Conservation (phyloP, 2,329 filamentous ascomycete genomes). For the Lecanicillium sp. region DNA sequence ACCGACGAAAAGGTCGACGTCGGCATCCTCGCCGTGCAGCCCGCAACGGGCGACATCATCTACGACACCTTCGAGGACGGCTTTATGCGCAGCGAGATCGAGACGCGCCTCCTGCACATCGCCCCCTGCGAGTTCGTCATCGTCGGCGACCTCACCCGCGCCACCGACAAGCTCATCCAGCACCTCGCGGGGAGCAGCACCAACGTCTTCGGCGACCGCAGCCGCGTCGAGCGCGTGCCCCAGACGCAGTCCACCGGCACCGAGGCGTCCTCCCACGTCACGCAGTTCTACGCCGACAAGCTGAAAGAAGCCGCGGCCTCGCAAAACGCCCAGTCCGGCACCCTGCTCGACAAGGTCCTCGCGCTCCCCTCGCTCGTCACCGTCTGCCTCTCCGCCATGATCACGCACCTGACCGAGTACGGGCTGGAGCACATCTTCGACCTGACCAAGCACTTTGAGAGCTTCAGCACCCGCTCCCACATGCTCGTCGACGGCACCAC, state of each 20-base stretch:
- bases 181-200: constrained; percentile 85
- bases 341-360: constrained; percentile 78
- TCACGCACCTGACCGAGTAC: constrained; percentile 85
- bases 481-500: constrained; percentile 97
- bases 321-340: constrained; percentile 50
- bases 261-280: constrained; percentile 81
- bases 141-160: constrained; percentile 82
- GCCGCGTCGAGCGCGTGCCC: constrained; percentile 72
- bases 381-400: constrained; percentile 93
- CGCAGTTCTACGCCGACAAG: constrained; percentile 86
- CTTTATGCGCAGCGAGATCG: constrained; percentile 94
- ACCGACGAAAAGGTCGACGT: constrained; percentile 92
- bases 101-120: constrained; percentile 91
- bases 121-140: constrained; percentile 93
- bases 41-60: constrained; percentile 90
- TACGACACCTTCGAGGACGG: constrained; percentile 96
- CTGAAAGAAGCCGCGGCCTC: constrained; percentile 56
- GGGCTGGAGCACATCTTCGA: constrained; percentile 93
- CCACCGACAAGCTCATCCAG: constrained; percentile 85
- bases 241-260: constrained; percentile 76
- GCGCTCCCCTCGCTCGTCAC: constrained; percentile 80
- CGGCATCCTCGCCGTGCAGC: constrained; percentile 89
- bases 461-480: constrained; percentile 87
- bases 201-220: constrained; percentile 87
- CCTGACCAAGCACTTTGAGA: constrained; percentile 93